Conservation (phyloP, 495 filamentous ascomycete genomes). For the Glarea lozoyensis region DNA sequence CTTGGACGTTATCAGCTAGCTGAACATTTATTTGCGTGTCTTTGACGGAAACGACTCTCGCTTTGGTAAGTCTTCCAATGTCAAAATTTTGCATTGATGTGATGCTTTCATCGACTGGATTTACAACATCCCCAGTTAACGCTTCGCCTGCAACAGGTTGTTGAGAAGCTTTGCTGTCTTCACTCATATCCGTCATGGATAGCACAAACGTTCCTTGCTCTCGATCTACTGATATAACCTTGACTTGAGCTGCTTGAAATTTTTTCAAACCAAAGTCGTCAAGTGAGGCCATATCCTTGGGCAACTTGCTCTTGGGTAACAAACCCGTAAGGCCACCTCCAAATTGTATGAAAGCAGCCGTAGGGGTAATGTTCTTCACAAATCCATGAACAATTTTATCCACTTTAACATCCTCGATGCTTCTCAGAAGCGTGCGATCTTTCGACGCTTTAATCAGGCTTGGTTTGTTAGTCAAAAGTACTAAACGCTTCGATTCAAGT, state of each 20-base stretch:
- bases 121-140: conserved; percentile 40
- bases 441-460: conserved; percentile 68
- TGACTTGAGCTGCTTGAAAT: conserved; percentile 60
- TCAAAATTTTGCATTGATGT: conserved; percentile 57
- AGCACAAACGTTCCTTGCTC: conserved; percentile 48
- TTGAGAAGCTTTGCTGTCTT: conserved; percentile 6
- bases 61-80: conserved; percentile 71
- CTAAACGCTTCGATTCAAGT: conserved; percentile 58
- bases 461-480: conserved; percentile 71
- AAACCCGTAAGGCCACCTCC: conserved; percentile 67
- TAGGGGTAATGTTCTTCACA: conserved; percentile 70
- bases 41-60: conserved; percentile 69
- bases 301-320: conserved; percentile 65
- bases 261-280: conserved; percentile 67
- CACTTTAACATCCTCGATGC: conserved; percentile 60
- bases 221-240: conserved; percentile 59
- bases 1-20: conserved; percentile 82
- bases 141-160: conserved; percentile 12
- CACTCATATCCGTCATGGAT: conserved; percentile 37
- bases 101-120: conserved; percentile 62
- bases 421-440: conserved; percentile 51
- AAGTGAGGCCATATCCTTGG: conserved; percentile 53
- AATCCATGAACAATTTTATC: conserved; percentile 69
- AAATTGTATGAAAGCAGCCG: conserved; percentile 76
- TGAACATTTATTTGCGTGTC: conserved; percentile 86